phyloP scores from a whole-genome alignment of 176 grass and related monocot species.

The Metroxylon sagu region DNA sequence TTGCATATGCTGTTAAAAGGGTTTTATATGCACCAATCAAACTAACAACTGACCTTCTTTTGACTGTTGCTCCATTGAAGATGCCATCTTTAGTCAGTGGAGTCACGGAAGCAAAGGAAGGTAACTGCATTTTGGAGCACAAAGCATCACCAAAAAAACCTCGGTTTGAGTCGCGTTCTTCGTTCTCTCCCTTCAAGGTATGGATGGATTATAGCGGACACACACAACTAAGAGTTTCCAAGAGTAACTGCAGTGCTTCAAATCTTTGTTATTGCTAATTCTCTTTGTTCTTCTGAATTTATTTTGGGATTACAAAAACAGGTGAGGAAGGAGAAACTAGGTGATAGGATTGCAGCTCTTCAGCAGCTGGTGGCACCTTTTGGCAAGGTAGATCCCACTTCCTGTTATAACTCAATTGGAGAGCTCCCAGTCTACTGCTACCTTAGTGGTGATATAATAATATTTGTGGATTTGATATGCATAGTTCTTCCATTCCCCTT shows the following conservation, averaged over 20 bases:
- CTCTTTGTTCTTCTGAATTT: no score
- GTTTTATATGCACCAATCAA: not conserved
- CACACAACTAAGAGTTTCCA: no score
- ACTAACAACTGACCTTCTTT: constrained; percentile 9
- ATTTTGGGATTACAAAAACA: constrained; percentile 17
- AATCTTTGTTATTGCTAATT: no score
- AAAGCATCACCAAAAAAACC: constrained; percentile 31
- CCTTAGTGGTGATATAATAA: no score
- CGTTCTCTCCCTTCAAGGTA: constrained; percentile 83
- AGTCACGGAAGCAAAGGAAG: constrained; percentile 25
- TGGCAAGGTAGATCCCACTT: constrained; percentile 51
- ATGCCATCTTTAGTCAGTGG: constrained; percentile 30
- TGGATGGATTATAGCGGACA: no score
- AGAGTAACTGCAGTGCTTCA: no score
- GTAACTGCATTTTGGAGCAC: constrained; percentile 19
- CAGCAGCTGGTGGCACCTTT: constrained; percentile 91
- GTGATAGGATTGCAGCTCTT: constrained; percentile 96
- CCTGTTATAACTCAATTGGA: no score
- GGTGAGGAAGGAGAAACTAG: constrained; percentile 96
- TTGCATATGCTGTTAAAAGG: constrained; percentile 16
- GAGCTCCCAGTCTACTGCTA: no score
- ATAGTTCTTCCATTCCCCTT: no score
- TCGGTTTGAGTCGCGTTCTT: constrained; percentile 37
- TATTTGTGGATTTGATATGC: no score
- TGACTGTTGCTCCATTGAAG: constrained; percentile 17